Conservation (phyloP, 768 basidiomycete genomes). For the Leucosporidium yakuticum region DNA sequence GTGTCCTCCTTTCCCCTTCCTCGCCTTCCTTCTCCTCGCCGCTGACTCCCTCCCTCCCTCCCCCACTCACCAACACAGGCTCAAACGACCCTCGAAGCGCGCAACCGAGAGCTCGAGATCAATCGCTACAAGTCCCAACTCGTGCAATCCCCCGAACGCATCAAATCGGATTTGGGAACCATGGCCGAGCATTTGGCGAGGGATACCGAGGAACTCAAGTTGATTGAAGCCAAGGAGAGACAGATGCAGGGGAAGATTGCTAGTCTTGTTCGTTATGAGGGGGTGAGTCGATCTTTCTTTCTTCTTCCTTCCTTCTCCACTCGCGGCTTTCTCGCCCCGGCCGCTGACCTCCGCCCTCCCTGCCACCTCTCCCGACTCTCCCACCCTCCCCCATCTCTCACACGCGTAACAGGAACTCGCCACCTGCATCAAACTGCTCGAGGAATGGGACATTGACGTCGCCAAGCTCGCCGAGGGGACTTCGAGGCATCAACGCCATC, state of each 20-base stretch:
- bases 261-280: conserved; percentile 15
- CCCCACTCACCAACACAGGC: too few relatives aligned
- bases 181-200: background rate
- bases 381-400: too few relatives aligned
- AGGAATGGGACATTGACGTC: conserved; percentile 29
- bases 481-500: conserved; percentile 8
- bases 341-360: background rate
- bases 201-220: background rate
- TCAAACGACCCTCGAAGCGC: background rate
- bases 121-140: background rate
- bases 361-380: background rate
- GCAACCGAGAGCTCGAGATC: background rate
- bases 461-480: conserved; percentile 19
- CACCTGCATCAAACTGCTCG: conserved; percentile 24
- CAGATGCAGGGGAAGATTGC: conserved; percentile 25
- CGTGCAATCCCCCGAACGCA: background rate
- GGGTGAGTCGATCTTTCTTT: conserved; percentile 5
- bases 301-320: too few relatives aligned
- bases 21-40: background rate
- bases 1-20: background rate
- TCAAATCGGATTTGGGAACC: background rate
- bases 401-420: conserved; percentile 17
- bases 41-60: background rate
- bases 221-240: conserved; percentile 16
- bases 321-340: too few relatives aligned